These are phyloP conservation scores for Isabelozyma rhagii DNA, from an alignment of 805 yeast genomes.

Conservation along the genomic window DNA sequence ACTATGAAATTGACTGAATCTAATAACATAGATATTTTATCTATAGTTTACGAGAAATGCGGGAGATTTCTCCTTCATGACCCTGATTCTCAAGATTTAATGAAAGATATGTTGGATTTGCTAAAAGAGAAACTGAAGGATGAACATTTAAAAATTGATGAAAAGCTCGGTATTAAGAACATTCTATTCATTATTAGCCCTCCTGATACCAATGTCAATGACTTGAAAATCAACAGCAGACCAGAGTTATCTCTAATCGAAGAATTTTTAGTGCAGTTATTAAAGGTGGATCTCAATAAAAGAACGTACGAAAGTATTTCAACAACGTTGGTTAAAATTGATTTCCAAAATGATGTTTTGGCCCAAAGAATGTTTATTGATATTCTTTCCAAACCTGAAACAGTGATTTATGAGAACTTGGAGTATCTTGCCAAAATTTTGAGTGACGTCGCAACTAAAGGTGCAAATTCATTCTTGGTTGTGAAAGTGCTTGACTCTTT, in stretches of 20 bases:
- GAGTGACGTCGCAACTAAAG: slow-evolving; percentile 13
- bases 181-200: slow-evolving; percentile 56
- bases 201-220: slow-evolving; percentile 40
- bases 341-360: slow-evolving; percentile 43
- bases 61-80: slow-evolving; percentile 62
- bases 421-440: slow-evolving; percentile 48
- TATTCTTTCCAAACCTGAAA: slow-evolving; percentile 58
- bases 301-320: slow-evolving; percentile 20
- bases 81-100: slow-evolving; percentile 54
- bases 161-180: slow-evolving; percentile 57
- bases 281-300: slow-evolving; percentile 48
- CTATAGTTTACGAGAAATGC: slow-evolving; percentile 68
- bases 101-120: slow-evolving; percentile 60
- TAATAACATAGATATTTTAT: slow-evolving; percentile 64
- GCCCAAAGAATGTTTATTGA: slow-evolving; percentile 27
- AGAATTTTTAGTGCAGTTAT: slow-evolving; percentile 28
- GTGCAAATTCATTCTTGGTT: slow-evolving; percentile 36
- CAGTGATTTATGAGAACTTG: slow-evolving; percentile 56
- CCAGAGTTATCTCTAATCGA: slow-evolving; percentile 37
- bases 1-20: slow-evolving; percentile 49
- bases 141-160: slow-evolving; percentile 48
- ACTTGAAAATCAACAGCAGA: slow-evolving; percentile 4
- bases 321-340: slow-evolving; percentile 37
- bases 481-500: slow-evolving; percentile 55
- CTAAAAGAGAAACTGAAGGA: slow-evolving; percentile 50